Percentiles rank a stretch among this genome's conserved stretches.
These are phyloP conservation scores for Erodium trifolium DNA, from an alignment of 441 rosid genomes.

Conservation along the genomic window DNA sequence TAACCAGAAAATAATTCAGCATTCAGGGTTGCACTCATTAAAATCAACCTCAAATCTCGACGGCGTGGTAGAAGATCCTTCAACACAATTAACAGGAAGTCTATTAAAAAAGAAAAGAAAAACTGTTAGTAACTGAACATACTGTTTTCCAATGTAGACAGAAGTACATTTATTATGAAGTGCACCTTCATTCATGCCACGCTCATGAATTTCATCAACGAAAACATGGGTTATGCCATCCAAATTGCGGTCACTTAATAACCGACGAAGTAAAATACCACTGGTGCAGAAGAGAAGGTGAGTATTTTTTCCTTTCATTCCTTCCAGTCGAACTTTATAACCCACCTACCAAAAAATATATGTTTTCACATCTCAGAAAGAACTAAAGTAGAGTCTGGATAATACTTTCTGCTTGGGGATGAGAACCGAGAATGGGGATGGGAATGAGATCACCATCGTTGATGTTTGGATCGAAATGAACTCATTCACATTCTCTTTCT, in stretches of 20 bases:
- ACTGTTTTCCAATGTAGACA: conserved; percentile 17
- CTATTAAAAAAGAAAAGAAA: conserved; percentile 32
- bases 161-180: conserved; percentile 15
- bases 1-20: conserved; percentile 89
- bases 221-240: conserved; percentile 90
- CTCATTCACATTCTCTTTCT: not conserved
- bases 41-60: conserved; percentile 80
- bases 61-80: conserved; percentile 97
- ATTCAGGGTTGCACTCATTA: conserved; percentile 97
- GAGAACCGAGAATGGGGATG: not conserved
- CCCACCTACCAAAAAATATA: conserved; percentile 81
- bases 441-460: not conserved
- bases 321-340: conserved; percentile 96
- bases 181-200: conserved; percentile 99
- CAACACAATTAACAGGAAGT: conserved; percentile 83
- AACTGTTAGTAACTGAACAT: conserved; percentile 7
- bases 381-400: conserved; percentile 16
- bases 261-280: conserved; percentile 86
- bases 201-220: conserved; percentile 97
- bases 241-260: conserved; percentile 83
- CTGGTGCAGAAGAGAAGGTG: conserved; percentile 97
- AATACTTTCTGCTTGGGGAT: not conserved
- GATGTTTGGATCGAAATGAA: not conserved
- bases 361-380: conserved; percentile 45
- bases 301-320: conserved; percentile 89